phyloP scores from a whole-genome alignment of 257 asterid genomes.

The Nicotiana paniculata region DNA sequence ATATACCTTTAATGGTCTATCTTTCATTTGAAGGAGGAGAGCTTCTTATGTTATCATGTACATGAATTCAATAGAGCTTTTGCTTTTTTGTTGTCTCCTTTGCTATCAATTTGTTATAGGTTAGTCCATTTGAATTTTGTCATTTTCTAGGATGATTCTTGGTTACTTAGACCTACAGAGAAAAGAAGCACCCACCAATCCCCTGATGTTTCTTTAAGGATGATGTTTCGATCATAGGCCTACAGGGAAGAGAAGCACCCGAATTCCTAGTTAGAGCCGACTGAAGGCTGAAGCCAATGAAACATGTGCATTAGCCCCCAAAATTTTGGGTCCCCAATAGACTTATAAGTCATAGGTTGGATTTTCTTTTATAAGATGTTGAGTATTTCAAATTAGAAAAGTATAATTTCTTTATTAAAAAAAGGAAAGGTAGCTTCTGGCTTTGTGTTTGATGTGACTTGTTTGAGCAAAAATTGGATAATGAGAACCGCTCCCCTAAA shows the following conservation, averaged over 20 bases:
- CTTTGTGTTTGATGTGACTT: too few species aligned
- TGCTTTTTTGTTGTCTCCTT: background rate
- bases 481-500: too few species aligned
- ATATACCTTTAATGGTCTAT: background rate
- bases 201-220: background rate
- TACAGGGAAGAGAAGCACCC: background rate
- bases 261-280: background rate
- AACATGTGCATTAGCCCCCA: too few species aligned
- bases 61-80: background rate
- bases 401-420: too few species aligned
- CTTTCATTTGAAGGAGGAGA: background rate
- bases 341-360: too few species aligned
- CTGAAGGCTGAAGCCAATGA: too few species aligned
- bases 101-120: background rate
- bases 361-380: too few species aligned
- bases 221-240: background rate
- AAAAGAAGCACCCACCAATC: slow-evolving; percentile 4
- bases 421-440: too few species aligned
- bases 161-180: background rate
- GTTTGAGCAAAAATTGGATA: too few species aligned
- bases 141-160: background rate
- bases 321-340: too few species aligned
- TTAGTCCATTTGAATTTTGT: background rate
- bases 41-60: background rate
- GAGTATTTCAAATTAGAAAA: too few species aligned